A percentile compares a stretch with the other conserved stretches of the same genome.
phyloP scores from a whole-genome alignment of 1,284 basidiomycete species.

The Coniferiporia sulphurascens region DNA sequence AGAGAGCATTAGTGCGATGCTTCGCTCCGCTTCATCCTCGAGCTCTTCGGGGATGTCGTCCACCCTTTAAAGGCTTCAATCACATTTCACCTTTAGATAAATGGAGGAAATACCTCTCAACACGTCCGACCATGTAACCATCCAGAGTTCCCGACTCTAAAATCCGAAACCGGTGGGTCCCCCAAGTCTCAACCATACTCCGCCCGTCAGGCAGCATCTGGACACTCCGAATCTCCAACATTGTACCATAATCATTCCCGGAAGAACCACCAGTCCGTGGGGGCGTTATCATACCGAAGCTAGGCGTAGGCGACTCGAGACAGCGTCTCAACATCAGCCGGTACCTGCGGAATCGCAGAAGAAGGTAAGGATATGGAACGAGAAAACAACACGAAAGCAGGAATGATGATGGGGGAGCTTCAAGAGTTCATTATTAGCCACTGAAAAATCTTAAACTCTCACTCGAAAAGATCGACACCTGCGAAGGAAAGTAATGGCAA shows the following conservation, averaged over 20 bases:
- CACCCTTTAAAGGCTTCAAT: conserved; percentile 30
- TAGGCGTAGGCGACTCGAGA: conserved; percentile 67
- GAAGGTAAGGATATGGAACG: conserved; percentile 20
- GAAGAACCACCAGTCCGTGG: conserved; percentile 36
- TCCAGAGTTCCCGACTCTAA: conserved; percentile 79
- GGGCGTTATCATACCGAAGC: conserved; percentile 90
- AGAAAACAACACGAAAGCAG: neutral
- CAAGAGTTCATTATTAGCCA: too few relatives aligned
- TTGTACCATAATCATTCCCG: conserved; percentile 84
- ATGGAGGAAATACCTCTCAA: conserved; percentile 47
- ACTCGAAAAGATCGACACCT: too few relatives aligned
- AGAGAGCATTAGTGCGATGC: conserved; percentile 27
- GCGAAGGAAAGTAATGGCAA: neutral
- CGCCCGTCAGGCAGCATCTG: conserved; percentile 88
- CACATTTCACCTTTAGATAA: neutral
- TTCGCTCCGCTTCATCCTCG: conserved; percentile 36
- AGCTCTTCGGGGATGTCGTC: conserved; percentile 51
- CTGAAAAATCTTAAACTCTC: too few relatives aligned
- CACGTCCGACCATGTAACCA: conserved; percentile 83
- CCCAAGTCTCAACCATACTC: conserved; percentile 85
- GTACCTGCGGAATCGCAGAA: conserved; percentile 39
- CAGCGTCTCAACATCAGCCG: conserved; percentile 92
- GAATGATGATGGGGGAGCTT: neutral
- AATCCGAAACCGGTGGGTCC: conserved; percentile 80
- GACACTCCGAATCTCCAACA: conserved; percentile 85